phyloP scores from a whole-genome alignment of 139 green algal species.

The Haematococcus lacustris region DNA sequence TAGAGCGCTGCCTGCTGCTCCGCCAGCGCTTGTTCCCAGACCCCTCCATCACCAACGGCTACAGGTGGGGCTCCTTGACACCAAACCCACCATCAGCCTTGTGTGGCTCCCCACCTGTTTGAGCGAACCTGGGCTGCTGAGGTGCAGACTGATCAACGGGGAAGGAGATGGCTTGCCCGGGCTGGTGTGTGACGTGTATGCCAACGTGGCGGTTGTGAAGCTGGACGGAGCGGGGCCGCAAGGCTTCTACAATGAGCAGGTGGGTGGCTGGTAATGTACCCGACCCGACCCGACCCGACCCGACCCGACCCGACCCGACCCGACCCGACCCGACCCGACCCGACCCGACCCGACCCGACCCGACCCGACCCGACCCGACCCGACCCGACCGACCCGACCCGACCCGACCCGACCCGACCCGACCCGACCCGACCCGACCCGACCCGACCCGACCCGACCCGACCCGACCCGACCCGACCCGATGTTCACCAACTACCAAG shows the following conservation, averaged over 20 bases:
- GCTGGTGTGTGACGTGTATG: constrained; percentile 27
- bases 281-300: too few species aligned
- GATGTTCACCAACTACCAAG: too few species aligned
- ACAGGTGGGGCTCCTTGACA: neutral
- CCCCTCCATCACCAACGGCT: constrained; percentile 27
- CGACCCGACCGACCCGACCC: too few species aligned
- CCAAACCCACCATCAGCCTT: neutral
- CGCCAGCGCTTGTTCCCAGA: constrained; percentile 27
- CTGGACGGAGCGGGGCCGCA: constrained; percentile 36
- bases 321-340: too few species aligned
- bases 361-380: too few species aligned
- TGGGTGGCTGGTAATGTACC: too few species aligned
- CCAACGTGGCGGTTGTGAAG: constrained; percentile 37
- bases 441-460: too few species aligned
- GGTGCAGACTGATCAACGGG: constrained; percentile 37
- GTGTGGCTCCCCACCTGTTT: neutral
- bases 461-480: too few species aligned
- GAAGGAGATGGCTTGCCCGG: constrained; percentile 43
- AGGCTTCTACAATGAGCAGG: constrained; percentile 37
- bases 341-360: too few species aligned
- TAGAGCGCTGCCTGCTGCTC: constrained; percentile 20
- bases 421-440: too few species aligned
- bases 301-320: too few species aligned
- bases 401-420: too few species aligned
- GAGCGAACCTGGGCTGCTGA: neutral